Base-by-base conservation (phyloP, 176 grass and related monocot species). In the Stipa capillata region DNA sequence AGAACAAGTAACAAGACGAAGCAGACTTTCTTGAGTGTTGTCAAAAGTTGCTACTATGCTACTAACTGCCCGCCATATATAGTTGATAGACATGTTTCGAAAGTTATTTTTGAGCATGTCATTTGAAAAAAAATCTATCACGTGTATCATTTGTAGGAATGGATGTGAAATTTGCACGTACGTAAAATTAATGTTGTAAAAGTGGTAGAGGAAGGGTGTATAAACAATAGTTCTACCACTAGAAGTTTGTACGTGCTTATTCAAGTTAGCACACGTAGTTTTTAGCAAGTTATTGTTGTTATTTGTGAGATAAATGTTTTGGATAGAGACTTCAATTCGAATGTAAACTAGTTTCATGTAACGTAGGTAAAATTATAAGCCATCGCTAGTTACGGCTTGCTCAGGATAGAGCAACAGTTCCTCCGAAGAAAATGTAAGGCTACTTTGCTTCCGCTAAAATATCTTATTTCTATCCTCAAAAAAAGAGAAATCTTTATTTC, bases 41-140 rank as follows among this genome's bases (percentile, higher is more conserved):
- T 84, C 7, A 87, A 69, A 84, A 85, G 87, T 27, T 87, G 78
- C 45, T 93, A 82, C 56, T 93, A 89, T 72, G 76, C 29, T 78
- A 34, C 36, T 24, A 82, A 78, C 52, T 89, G 84, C 35, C 65
- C 84, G 3, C n/a, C 77, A 2, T 5, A 57, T 55, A n/a, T 39
- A 18, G 20, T 93, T 1, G 49, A 84, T 32, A 73, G 2, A 25
- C 90, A 93, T 66, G 74, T 89, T 53, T 81, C 81, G 0, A 61
- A 41, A 71, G 87, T 93, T 18, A 70, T 93, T 15, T 93, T 89
- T 27, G 54, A 82, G 51, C 84, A 56, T 48, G 42, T 86, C 45
- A 57, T 68, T 33, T 80, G 50, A 80, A 43, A 32, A 8, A 32
- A 80, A 43, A 44, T 16, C 3, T 31, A 31, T 17, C n/a, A 48